Evolutionary conservation across 2,329 filamentous ascomycete species (phyloP).

Genomic region (Hypocreales sp.): DNA sequence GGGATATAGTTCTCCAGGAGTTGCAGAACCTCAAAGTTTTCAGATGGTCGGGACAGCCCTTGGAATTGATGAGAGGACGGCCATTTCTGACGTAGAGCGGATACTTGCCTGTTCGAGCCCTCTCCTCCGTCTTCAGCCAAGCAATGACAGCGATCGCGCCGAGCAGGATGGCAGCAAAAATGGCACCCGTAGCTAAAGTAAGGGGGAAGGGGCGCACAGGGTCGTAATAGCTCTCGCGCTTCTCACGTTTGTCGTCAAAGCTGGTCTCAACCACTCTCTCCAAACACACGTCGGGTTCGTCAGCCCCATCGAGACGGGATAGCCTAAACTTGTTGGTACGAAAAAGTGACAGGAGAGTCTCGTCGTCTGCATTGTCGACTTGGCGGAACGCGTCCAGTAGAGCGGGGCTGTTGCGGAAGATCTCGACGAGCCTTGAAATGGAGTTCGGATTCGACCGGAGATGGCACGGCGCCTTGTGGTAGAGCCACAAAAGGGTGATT

Average conservation of each 20-base stretch:
- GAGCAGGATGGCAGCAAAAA: too few relatives aligned
- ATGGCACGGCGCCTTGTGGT: slow-evolving; percentile 1
- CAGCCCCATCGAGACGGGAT: too few relatives aligned
- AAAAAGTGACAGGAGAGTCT: slow-evolving; percentile 2
- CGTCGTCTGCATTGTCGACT: slow-evolving; percentile 5
- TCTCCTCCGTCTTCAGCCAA: neutral
- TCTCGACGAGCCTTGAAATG: slow-evolving; percentile 6
- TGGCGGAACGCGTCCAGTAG: slow-evolving; percentile 1
- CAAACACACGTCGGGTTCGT: neutral
- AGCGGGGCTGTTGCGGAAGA: slow-evolving; percentile 7
- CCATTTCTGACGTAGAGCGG: too few relatives aligned
- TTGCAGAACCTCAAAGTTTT: slow-evolving; percentile 18
- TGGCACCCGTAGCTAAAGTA: too few relatives aligned
- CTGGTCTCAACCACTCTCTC: neutral
- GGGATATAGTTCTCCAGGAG: slow-evolving; percentile 34
- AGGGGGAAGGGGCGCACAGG: too few relatives aligned
- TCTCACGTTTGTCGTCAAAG: too few relatives aligned
- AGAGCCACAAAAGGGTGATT: slow-evolving; percentile 5
- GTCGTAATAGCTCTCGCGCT: too few relatives aligned
- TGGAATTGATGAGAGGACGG: too few relatives aligned
- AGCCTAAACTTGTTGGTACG: slow-evolving; percentile 6
- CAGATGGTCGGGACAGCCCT: slow-evolving; percentile 16
- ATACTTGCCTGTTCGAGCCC: neutral
- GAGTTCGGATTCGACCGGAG: slow-evolving; percentile 12
- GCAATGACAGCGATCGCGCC: neutral